A percentile compares a stretch with the other conserved stretches of the same genome.
Conservation (phyloP, 1,284 basidiomycete species). For the Trametes polyzona region DNA sequence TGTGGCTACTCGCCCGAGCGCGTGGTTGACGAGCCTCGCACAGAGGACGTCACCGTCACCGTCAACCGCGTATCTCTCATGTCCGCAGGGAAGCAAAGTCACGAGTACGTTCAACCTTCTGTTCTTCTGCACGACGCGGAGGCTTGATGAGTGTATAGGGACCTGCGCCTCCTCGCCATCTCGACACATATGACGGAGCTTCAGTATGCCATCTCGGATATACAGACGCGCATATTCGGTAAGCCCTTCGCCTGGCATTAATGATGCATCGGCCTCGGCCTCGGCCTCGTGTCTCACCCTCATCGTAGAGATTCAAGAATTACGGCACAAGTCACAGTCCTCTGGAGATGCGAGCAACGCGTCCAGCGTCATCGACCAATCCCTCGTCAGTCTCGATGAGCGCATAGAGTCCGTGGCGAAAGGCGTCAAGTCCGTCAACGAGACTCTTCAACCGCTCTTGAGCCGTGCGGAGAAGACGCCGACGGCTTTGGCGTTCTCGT, state of each 20-base stretch:
- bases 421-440: constrained; percentile 69
- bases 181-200: constrained; percentile 85
- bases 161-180: constrained; percentile 72
- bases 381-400: constrained; percentile 79
- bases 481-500: constrained; percentile 40
- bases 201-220: constrained; percentile 81
- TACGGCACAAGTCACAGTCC: constrained; percentile 77
- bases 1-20: constrained; percentile 4
- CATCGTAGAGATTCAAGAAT: constrained; percentile 88
- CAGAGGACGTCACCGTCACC: constrained; percentile 75
- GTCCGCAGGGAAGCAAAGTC: constrained; percentile 54
- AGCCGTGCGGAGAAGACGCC: constrained; percentile 51
- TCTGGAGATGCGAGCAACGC: constrained; percentile 59
- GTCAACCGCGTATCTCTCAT: constrained; percentile 48
- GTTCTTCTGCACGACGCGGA: neutral
- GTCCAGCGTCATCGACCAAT: constrained; percentile 76
- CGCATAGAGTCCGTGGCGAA: constrained; percentile 74
- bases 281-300: constrained; percentile 11
- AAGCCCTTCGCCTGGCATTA: constrained; percentile 29
- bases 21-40: constrained; percentile 12
- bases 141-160: constrained; percentile 44
- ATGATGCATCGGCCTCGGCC: neutral
- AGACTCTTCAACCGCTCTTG: constrained; percentile 63
- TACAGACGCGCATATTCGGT: constrained; percentile 88
- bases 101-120: constrained; percentile 43